Base-by-base conservation (phyloP, 805 yeast genomes). In the Saturnispora mendoncae region DNA sequence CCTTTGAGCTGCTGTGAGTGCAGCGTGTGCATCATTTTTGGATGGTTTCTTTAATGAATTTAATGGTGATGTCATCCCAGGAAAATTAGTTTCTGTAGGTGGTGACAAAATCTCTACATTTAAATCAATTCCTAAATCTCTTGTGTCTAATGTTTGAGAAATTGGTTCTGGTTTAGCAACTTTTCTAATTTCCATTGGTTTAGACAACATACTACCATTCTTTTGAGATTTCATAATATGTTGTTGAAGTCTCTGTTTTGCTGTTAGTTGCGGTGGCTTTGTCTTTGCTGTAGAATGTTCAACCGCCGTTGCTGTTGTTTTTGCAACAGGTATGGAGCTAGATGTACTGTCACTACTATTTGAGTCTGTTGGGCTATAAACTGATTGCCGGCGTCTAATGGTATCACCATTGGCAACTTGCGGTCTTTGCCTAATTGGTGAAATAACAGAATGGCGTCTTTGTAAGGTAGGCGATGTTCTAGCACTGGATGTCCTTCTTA, bases 241-340 rank as follows among this genome's bases (percentile, higher is more conserved):
- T 41, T 54, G 59, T 34, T 63, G 66, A 18, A 63, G 44, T 38
- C 67, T 50, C 40, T 61, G 65, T 30, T 60, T 60, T 1, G 67
- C 67, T 7, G 60, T 53, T 12, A 56, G 50, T 7, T 44, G 43
- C 1, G 43, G 33, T 4, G 39, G 21, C 21, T 47, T 50, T 30
- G 41, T 54, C 3, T 51, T n/a, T n/a, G n/a, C n/a, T n/a, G n/a
- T n/a, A n/a, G n/a, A n/a, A n/a, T n/a, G n/a, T n/a, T n/a, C n/a
- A n/a, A n/a, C n/a, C n/a, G n/a, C n/a, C n/a, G n/a, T n/a, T n/a
- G n/a, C 36, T 4, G 60, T 55, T 13, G 51, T 48, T 8, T 57
- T 48, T 13, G 54, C 54, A 8, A n/a, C n/a, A 4, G 38, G 9
- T 7, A 4, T 35, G 3, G 9, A 15, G 4, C 15, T 25, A 8